These are phyloP conservation scores for Nepenthes mirabilis DNA, from an alignment of 148 eudicot genomes.

Conservation along the genomic window DNA sequence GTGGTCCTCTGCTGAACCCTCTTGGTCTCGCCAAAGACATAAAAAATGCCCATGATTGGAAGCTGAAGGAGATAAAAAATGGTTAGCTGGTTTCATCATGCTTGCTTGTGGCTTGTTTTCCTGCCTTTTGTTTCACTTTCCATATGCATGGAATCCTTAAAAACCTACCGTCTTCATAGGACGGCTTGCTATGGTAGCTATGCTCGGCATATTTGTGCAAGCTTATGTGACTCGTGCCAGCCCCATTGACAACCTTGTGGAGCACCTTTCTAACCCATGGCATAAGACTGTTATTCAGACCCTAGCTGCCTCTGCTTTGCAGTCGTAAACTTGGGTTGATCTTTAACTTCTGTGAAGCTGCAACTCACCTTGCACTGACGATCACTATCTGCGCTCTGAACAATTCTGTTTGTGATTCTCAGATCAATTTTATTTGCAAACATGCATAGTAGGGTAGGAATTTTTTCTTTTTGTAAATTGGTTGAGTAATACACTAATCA, in stretches of 20 bases:
- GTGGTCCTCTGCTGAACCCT: slow-evolving; percentile 80
- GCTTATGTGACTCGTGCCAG: slow-evolving; percentile 71
- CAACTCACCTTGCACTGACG: not conserved
- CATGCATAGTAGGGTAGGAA: not conserved
- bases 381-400: no score
- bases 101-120: not conserved
- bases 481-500: no score
- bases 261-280: slow-evolving; percentile 85
- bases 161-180: slow-evolving; percentile 18
- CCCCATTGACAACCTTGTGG: slow-evolving; percentile 63
- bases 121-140: not conserved
- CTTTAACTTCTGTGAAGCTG: not conserved
- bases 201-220: slow-evolving; percentile 81
- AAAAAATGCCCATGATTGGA: slow-evolving; percentile 66
- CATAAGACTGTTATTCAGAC: slow-evolving; percentile 71
- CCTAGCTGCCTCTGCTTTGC: slow-evolving; percentile 26
- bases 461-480: not conserved
- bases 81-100: slow-evolving; percentile 22
- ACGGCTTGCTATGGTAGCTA: slow-evolving; percentile 81
- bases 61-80: slow-evolving; percentile 89
- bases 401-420: no score
- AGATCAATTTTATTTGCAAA: no score
- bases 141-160: not conserved
- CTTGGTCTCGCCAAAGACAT: slow-evolving; percentile 80
- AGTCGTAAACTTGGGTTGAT: not conserved